phyloP scores from a whole-genome alignment of 2,329 filamentous ascomycete genomes.

The Fonsecaea multimorphosa region DNA sequence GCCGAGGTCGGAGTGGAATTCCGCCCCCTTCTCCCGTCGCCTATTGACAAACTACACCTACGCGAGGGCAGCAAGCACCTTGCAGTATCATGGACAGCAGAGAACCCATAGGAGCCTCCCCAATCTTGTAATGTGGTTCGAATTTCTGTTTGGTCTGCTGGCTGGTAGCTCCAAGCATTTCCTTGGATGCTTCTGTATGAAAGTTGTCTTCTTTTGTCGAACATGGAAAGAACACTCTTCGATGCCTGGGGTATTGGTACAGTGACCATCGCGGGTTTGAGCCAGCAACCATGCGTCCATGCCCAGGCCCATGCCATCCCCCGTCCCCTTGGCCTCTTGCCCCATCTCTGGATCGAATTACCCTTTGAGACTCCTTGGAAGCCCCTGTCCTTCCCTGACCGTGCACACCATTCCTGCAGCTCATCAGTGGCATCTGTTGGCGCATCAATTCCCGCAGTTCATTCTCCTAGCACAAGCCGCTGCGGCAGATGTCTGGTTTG shows the following conservation, averaged over 20 bases:
- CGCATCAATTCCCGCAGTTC: neutral
- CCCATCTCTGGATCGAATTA: neutral
- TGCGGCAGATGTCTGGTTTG: neutral
- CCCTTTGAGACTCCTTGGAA: neutral
- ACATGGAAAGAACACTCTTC: slow-evolving; percentile 7
- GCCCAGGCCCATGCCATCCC: neutral
- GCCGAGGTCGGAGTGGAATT: neutral
- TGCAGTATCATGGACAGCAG: neutral
- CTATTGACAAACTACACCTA: neutral
- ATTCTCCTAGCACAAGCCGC: neutral
- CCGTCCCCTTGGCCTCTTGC: neutral
- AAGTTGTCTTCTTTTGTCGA: slow-evolving; percentile 6
- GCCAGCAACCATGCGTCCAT: slow-evolving; percentile 1
- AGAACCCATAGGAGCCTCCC: neutral
- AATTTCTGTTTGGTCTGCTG: neutral
- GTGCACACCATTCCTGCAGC: neutral
- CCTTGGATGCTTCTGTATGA: slow-evolving; percentile 5
- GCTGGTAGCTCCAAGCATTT: slow-evolving; percentile 11
- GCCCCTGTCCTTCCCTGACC: neutral
- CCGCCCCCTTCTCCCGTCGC: neutral
- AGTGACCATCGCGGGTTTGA: slow-evolving; percentile 14
- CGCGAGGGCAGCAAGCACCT: neutral
- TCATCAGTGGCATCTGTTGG: neutral
- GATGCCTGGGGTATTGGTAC: slow-evolving; percentile 17
- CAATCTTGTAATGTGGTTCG: slow-evolving; percentile 1